phyloP scores from a whole-genome alignment of 768 basidiomycete species.

The Paxillus ammoniavirescens region DNA sequence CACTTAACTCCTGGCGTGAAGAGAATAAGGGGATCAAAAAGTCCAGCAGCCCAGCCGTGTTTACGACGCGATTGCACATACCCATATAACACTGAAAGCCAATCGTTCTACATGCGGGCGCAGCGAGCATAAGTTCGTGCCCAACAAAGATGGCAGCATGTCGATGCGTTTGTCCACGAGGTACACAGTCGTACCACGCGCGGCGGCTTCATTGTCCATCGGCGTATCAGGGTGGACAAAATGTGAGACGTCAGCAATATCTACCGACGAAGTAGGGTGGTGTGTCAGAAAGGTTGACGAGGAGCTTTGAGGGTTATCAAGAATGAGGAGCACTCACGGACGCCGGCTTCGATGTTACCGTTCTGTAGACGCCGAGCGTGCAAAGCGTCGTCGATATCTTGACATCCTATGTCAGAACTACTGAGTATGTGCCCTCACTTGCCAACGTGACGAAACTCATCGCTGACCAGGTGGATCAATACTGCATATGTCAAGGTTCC shows the following conservation, averaged over 20 bases:
- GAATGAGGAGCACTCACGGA: conserved; percentile 65
- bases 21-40: not conserved
- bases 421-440: not conserved
- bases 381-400: conserved; percentile 97
- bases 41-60: not conserved
- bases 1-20: conserved; percentile 72
- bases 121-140: conserved; percentile 94
- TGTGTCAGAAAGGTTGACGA: not conserved
- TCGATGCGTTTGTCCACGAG: conserved; percentile 98
- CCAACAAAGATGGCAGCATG: conserved; percentile 92
- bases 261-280: conserved; percentile 37
- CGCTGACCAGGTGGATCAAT: conserved; percentile 89
- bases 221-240: conserved; percentile 92
- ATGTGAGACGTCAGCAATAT: conserved; percentile 97
- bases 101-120: conserved; percentile 90
- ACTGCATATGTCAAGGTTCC: conserved; percentile 86
- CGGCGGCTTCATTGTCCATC: conserved; percentile 96
- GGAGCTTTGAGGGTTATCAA: not conserved
- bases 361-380: conserved; percentile 87
- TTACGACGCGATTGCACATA: conserved; percentile 28
- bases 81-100: conserved; percentile 97
- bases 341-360: conserved; percentile 95
- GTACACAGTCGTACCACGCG: conserved; percentile 95
- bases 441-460: conserved; percentile 5
- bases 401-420: conserved; percentile 60